Percentiles rank a stretch among this genome's conserved stretches.
Evolutionary conservation across 768 basidiomycete species (phyloP).

Genomic region (Amanita polypyramis): DNA sequence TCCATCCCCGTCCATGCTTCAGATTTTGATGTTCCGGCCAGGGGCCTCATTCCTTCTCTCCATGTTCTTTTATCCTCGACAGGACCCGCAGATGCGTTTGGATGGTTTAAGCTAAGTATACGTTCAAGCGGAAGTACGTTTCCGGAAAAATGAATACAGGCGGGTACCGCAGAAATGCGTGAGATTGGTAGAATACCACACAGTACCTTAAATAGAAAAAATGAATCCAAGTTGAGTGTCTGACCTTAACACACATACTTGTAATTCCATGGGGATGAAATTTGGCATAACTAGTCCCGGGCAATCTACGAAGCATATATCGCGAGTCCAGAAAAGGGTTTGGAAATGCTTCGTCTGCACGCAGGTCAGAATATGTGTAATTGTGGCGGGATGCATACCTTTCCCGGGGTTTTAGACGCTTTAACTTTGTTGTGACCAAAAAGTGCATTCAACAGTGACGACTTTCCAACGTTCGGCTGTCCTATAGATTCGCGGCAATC

Average conservation of each 20-base stretch:
- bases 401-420: conserved; percentile 81
- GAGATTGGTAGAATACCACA: conserved; percentile 71
- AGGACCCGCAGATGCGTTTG: conserved; percentile 23
- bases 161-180: conserved; percentile 72
- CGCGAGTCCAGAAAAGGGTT: conserved; percentile 80
- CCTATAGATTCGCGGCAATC: conserved; percentile 31
- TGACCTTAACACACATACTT: conserved; percentile 32
- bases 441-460: conserved; percentile 83
- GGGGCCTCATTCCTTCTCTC: conserved; percentile 38
- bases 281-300: conserved; percentile 92
- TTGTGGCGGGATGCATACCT: conserved; percentile 31
- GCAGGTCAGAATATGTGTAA: neutral
- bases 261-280: conserved; percentile 71
- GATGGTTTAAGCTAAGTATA: conserved; percentile 50
- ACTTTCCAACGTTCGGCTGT: conserved; percentile 95
- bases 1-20: conserved; percentile 77
- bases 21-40: conserved; percentile 14
- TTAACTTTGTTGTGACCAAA: conserved; percentile 72
- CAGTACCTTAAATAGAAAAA: conserved; percentile 40
- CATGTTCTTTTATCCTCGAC: conserved; percentile 70
- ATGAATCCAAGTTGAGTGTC: conserved; percentile 3
- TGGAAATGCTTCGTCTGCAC: conserved; percentile 91
- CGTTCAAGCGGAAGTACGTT: conserved; percentile 68
- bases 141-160: conserved; percentile 67
- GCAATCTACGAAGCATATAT: conserved; percentile 88